Conservation (phyloP, 441 rosid species). For the Geranium incanum region DNA sequence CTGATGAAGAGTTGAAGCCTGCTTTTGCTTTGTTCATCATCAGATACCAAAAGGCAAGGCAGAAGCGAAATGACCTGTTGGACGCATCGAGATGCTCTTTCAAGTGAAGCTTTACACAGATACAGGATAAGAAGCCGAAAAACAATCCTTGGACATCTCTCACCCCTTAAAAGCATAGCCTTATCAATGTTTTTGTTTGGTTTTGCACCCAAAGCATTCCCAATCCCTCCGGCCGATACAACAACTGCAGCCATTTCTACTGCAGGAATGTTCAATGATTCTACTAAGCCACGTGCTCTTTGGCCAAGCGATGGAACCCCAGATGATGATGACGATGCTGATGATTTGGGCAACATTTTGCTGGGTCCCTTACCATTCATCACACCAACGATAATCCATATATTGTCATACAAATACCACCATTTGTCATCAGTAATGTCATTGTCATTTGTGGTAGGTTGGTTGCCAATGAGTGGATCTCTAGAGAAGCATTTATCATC, state of each 20-base stretch:
- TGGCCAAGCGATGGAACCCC: constrained; percentile 85
- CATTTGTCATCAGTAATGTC: constrained; percentile 49
- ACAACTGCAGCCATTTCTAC: constrained; percentile 99
- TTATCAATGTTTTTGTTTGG: constrained; percentile 74
- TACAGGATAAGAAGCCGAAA: constrained; percentile 80
- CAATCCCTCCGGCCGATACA: constrained; percentile 86
- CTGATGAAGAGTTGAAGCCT: constrained; percentile 92
- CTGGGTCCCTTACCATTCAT: constrained; percentile 85
- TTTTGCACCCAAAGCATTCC: constrained; percentile 87
- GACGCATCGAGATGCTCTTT: constrained; percentile 89
- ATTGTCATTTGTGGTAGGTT: constrained; percentile 38
- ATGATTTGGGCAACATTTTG: constrained; percentile 47
- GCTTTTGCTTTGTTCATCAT: constrained; percentile 92
- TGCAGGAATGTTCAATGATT: constrained; percentile 94
- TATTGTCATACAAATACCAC: constrained; percentile 89
- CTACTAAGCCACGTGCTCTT: constrained; percentile 97
- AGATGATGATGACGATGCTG: constrained; percentile 33
- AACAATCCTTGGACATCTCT: constrained; percentile 87
- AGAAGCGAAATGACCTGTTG: constrained; percentile 78
- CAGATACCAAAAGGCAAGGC: constrained; percentile 68
- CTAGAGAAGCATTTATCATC: constrained; percentile 32
- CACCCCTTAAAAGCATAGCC: constrained; percentile 96
- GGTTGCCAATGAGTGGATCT: constrained; percentile 36
- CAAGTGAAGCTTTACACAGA: constrained; percentile 78
- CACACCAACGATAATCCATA: constrained; percentile 80